These are phyloP conservation scores for Conticribra guillardii DNA, from an alignment of 108 stramenopile genomes.

Conservation along the genomic window DNA sequence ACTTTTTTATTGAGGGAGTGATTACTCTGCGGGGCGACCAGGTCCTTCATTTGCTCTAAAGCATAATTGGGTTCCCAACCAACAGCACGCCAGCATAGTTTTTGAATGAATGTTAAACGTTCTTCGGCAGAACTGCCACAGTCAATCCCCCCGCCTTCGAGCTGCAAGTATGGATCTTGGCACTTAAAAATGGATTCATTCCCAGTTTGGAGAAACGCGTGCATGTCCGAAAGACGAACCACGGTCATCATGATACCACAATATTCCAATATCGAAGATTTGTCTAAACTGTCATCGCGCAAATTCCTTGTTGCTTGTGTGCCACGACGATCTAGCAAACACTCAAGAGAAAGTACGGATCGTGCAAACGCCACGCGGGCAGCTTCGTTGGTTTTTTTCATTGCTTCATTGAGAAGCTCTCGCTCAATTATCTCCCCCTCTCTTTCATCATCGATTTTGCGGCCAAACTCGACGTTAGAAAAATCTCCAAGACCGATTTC, in stretches of 20 bases:
- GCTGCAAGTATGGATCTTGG: background rate
- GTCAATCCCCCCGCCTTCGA: background rate
- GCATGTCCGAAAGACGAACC: conserved; percentile 47
- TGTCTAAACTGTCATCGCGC: conserved; percentile 12
- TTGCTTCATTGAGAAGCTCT: conserved; percentile 7
- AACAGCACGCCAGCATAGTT: conserved; percentile 52
- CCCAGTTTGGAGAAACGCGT: conserved; percentile 38
- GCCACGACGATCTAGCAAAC: conserved; percentile 1
- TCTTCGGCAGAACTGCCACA: conserved; percentile 25
- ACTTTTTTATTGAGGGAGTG: conserved; percentile 2
- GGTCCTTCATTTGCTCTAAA: conserved; percentile 44
- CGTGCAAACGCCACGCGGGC: conserved; percentile 22
- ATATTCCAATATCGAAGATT: conserved; percentile 54
- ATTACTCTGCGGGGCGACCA: conserved; percentile 35
- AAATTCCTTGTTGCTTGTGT: background rate
- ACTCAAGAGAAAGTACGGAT: conserved; percentile 32
- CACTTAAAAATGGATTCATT: conserved; percentile 19
- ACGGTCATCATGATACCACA: conserved; percentile 56
- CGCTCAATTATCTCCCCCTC: conserved; percentile 4
- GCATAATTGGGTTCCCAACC: conserved; percentile 67
- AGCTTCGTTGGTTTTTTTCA: conserved; percentile 42
- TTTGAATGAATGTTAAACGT: conserved; percentile 60
- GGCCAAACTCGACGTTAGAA: conserved; percentile 7
- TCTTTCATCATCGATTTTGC: background rate
- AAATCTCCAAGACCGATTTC: conserved; percentile 33